Conservation (phyloP, 2,329 filamentous ascomycete species). For the Phyllosticta ampelicida region DNA sequence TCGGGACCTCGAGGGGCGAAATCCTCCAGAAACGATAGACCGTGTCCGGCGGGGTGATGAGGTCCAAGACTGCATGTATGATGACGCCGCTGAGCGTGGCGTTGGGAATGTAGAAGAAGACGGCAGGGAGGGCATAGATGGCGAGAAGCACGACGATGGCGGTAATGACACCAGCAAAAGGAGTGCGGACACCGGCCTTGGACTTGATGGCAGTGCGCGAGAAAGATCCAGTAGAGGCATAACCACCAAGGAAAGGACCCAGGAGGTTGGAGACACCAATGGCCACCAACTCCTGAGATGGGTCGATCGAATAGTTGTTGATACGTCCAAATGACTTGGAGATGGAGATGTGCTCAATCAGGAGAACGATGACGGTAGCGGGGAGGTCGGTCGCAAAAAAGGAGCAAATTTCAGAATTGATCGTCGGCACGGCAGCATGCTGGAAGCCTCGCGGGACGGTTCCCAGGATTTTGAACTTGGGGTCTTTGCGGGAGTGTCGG, state of each 20-base stretch:
- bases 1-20: constrained; percentile 77
- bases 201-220: constrained; percentile 94
- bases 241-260: constrained; percentile 82
- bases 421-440: constrained; percentile 59
- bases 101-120: constrained; percentile 90
- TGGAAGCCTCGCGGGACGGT: constrained; percentile 78
- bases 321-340: constrained; percentile 92
- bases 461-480: constrained; percentile 64
- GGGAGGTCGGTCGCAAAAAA: constrained; percentile 65
- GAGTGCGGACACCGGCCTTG: constrained; percentile 88
- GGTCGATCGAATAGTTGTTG: constrained; percentile 93
- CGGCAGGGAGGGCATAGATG: constrained; percentile 74
- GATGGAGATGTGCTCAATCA: constrained; percentile 95
- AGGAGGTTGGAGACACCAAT: constrained; percentile 86
- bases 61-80: constrained; percentile 86
- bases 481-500: constrained; percentile 46
- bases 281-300: constrained; percentile 90
- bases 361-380: constrained; percentile 79
- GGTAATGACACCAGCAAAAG: constrained; percentile 81
- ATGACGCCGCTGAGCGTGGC: constrained; percentile 78
- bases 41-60: constrained; percentile 83
- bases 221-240: constrained; percentile 90
- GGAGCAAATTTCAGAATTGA: constrained; percentile 56
- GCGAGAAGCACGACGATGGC: constrained; percentile 76
- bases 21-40: constrained; percentile 94